A percentile compares a stretch with the other conserved stretches of the same genome.
Conservation (phyloP, 371 early-diverging fungal species). For the Globomyces sp. region DNA sequence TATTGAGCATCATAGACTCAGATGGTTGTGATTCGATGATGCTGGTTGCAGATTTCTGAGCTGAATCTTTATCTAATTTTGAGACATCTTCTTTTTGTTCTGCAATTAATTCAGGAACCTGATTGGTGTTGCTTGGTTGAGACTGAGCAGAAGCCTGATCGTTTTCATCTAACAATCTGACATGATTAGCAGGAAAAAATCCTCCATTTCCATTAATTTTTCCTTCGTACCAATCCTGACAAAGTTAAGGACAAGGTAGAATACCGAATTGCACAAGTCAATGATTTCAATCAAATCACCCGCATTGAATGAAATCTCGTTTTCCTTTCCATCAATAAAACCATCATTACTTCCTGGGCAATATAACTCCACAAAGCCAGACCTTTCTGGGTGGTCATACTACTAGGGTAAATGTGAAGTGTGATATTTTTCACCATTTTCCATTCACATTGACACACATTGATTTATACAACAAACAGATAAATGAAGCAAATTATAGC, state of each 20-base stretch:
- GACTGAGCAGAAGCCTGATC: neutral
- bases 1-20: neutral
- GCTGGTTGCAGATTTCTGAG: neutral
- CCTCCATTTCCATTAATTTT: conserved; percentile 27
- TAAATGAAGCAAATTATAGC: no score
- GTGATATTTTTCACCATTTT: no score
- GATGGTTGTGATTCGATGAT: neutral
- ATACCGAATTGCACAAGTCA: conserved; percentile 42
- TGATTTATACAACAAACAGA: no score
- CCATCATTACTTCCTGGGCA: conserved; percentile 18
- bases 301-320: conserved; percentile 46
- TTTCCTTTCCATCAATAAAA: conserved; percentile 32
- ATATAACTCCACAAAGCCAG: conserved; percentile 19
- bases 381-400: no score
- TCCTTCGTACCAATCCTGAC: conserved; percentile 53
- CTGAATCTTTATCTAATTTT: neutral
- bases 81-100: no score
- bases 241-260: neutral
- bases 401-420: no score
- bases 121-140: no score
- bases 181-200: conserved; percentile 54
- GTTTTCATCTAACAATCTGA: conserved; percentile 26
- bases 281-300: conserved; percentile 41
- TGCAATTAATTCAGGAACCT: no score
- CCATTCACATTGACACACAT: no score